These are phyloP conservation scores for Starmerella vaccinii DNA, from an alignment of 805 yeast genomes.

Conservation along the genomic window DNA sequence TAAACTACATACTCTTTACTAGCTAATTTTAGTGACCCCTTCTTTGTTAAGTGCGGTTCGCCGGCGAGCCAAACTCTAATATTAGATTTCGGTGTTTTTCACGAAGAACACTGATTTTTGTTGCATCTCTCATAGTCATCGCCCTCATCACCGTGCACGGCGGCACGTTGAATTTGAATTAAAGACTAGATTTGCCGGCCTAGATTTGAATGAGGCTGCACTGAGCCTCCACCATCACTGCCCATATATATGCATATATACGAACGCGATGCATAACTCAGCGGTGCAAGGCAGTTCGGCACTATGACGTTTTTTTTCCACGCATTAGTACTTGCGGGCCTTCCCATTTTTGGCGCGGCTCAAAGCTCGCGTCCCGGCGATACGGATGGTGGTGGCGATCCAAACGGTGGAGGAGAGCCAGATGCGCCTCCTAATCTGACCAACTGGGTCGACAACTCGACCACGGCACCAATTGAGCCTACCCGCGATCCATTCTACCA, in stretches of 20 bases:
- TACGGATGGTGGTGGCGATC: slow-evolving; percentile 8
- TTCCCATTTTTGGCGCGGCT: background rate
- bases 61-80: too few relatives aligned
- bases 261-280: too few relatives aligned
- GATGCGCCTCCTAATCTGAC: background rate
- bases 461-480: slow-evolving; percentile 13
- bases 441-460: slow-evolving; percentile 20
- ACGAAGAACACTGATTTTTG: too few relatives aligned
- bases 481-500: slow-evolving; percentile 20
- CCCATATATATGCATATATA: background rate
- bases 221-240: background rate
- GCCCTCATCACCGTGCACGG: too few relatives aligned
- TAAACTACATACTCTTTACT: slow-evolving; percentile 19
- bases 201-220: background rate
- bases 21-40: too few relatives aligned
- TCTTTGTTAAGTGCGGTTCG: too few relatives aligned
- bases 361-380: background rate
- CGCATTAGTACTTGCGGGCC: background rate
- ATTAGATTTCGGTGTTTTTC: too few relatives aligned
- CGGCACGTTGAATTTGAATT: background rate
- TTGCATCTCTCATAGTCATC: too few relatives aligned
- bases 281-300: too few relatives aligned
- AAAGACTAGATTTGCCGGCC: background rate
- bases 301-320: too few relatives aligned
- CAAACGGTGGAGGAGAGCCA: slow-evolving; percentile 19